A percentile compares a stretch with the other conserved stretches of the same genome.
phyloP scores from a whole-genome alignment of 148 eudicot species.

The Limonium bicolor region DNA sequence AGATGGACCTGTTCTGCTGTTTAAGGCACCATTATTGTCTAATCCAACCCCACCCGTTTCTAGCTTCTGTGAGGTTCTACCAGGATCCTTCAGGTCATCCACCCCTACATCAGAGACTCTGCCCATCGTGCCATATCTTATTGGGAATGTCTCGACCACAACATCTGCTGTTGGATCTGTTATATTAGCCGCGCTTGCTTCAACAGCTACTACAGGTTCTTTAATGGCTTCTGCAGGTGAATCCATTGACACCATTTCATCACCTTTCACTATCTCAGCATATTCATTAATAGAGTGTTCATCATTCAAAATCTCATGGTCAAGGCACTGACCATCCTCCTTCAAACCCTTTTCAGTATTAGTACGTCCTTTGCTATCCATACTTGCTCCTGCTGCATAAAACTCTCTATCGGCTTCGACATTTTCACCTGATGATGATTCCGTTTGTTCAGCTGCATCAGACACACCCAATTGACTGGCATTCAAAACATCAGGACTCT shows the following conservation, averaged over 20 bases:
- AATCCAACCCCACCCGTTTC: constrained; percentile 9
- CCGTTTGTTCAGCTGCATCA: too few relatives aligned
- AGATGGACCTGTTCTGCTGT: constrained; percentile 4
- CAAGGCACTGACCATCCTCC: constrained; percentile 1
- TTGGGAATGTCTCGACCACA: constrained; percentile 56
- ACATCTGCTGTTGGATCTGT: constrained; percentile 16
- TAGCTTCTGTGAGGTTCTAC: constrained; percentile 10
- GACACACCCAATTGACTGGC: too few relatives aligned
- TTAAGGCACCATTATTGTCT: constrained; percentile 5
- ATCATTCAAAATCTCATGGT: constrained; percentile 9
- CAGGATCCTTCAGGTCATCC: constrained; percentile 2
- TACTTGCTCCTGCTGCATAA: background rate
- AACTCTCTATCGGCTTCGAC: constrained; percentile 1
- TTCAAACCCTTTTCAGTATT: constrained; percentile 2
- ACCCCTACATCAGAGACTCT: constrained; percentile 15
- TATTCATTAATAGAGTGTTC: constrained; percentile 4
- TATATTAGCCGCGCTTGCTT: background rate
- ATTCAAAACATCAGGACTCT: too few relatives aligned
- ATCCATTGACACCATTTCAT: background rate
- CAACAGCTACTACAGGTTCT: constrained; percentile 5
- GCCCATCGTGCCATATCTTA: constrained; percentile 21
- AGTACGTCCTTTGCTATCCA: background rate
- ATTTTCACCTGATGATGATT: constrained; percentile 1
- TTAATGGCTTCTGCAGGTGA: constrained; percentile 7
- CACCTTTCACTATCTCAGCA: constrained; percentile 12